A percentile compares a stretch with the other conserved stretches of the same genome.
Evolutionary conservation across 1,284 basidiomycete genomes (phyloP).

Genomic region (Trichosporon inkin): DNA sequence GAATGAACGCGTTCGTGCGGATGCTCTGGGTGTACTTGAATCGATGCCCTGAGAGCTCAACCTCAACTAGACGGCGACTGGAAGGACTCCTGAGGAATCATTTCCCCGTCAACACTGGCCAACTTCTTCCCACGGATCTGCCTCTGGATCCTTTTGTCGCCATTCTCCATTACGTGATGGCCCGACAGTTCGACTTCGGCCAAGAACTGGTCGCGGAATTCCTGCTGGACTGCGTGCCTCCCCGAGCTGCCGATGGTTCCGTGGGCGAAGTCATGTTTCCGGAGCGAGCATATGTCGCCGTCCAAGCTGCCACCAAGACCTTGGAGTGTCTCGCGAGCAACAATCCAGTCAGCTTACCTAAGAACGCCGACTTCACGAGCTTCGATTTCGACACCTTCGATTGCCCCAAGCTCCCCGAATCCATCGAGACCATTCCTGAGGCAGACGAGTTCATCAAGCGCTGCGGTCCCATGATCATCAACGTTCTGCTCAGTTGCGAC

Average conservation of each 20-base stretch:
- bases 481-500: constrained; percentile 63
- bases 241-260: constrained; percentile 44
- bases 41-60: constrained; percentile 78
- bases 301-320: constrained; percentile 73
- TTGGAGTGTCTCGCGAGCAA: constrained; percentile 70
- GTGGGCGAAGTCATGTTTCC: constrained; percentile 56
- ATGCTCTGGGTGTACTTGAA: constrained; percentile 92
- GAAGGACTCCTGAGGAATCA: constrained; percentile 72
- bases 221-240: constrained; percentile 61
- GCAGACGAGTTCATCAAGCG: constrained; percentile 72
- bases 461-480: constrained; percentile 60
- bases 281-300: constrained; percentile 69
- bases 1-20: constrained; percentile 78
- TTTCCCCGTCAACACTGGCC: constrained; percentile 67
- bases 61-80: constrained; percentile 71
- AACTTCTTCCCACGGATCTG: constrained; percentile 67
- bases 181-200: constrained; percentile 82
- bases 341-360: constrained; percentile 69
- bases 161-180: constrained; percentile 76
- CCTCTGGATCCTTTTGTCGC: constrained; percentile 71
- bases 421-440: constrained; percentile 57
- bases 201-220: constrained; percentile 74
- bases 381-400: constrained; percentile 49
- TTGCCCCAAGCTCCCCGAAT: not conserved
- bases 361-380: constrained; percentile 63